Evolutionary conservation across 2,329 filamentous ascomycete genomes (phyloP), one percentile per base, ranked within the genome.

Genomic region (Periconia macrospinosa): DNA sequence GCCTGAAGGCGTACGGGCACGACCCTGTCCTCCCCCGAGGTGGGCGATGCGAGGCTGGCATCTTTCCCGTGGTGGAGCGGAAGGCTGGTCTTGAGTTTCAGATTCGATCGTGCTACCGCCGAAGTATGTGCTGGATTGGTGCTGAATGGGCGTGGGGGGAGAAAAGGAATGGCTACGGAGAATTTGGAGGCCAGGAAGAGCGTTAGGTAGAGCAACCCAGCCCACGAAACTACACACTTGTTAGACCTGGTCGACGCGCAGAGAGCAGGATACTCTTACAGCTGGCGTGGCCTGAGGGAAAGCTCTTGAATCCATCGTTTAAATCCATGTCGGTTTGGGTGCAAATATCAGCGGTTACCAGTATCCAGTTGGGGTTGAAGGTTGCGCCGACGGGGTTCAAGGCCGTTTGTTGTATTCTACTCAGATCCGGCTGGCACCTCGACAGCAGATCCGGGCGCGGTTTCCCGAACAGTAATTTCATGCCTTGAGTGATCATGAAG

Each of bases 141-240:
- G 37, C 75, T 72, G 52, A 76, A 78, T 2, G 75, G 71, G 13
- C 77, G 75, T 0, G 79, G 79, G 7, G 82, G 79, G 10, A 90
- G 82, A 70, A 87, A 90, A 1, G 90, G 89, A 30, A 91, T 81
- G 10, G 84, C 87, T 57, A 92, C 86, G 54, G 86, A 83, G 66
- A 93, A 89, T 71, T 92, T 93, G 74, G 87, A 89, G 60, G 90
- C 91, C 19, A 97, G 82, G 79, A 92, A 97, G 47, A 97, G 84
- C 1, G 89, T 89, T 15, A 96, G 83, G 71, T 97, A 96, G 49
- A 92, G 84, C 49, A 97, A 78, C 1, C 92, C 92, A 11, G 88
- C 87, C 62, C 90, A 91, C 5, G 89, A 83, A 56, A 88, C 82
- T 83, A 18, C 19, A n/a, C 6, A 50, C 33, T 2, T 27, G 41